These are phyloP conservation scores for Lactarius akahatsu DNA, from an alignment of 768 basidiomycete genomes.

Conservation along the genomic window DNA sequence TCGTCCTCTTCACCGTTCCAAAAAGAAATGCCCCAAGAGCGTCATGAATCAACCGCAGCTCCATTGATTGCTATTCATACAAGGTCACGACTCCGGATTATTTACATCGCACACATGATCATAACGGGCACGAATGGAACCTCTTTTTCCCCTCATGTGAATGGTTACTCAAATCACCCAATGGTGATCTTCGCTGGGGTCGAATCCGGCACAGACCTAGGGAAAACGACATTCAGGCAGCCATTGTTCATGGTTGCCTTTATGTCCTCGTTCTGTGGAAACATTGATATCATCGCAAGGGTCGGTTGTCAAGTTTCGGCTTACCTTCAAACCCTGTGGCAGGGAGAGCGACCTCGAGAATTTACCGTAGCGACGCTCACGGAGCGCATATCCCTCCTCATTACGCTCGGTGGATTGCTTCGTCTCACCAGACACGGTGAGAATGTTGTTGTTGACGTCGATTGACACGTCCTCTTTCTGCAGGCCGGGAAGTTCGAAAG, in stretches of 20 bases:
- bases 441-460: constrained; percentile 49
- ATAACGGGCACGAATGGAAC: background rate
- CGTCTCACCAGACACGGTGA: constrained; percentile 53
- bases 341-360: constrained; percentile 34
- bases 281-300: background rate
- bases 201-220: constrained; percentile 26
- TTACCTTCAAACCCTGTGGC: constrained; percentile 30
- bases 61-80: background rate
- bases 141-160: background rate
- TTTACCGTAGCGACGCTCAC: constrained; percentile 35
- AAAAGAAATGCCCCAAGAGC: background rate
- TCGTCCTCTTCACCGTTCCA: background rate
- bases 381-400: constrained; percentile 38
- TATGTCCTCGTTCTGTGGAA: constrained; percentile 33
- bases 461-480: constrained; percentile 51
- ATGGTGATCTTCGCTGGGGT: constrained; percentile 19
- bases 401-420: constrained; percentile 37
- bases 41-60: background rate
- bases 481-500: constrained; percentile 59
- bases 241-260: constrained; percentile 36
- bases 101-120: background rate
- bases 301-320: background rate
- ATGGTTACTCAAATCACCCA: background rate
- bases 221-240: constrained; percentile 35
- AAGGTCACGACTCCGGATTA: background rate